Base-by-base conservation (phyloP, 371 early-diverging fungal genomes). In the Haplosporangium sp. region DNA sequence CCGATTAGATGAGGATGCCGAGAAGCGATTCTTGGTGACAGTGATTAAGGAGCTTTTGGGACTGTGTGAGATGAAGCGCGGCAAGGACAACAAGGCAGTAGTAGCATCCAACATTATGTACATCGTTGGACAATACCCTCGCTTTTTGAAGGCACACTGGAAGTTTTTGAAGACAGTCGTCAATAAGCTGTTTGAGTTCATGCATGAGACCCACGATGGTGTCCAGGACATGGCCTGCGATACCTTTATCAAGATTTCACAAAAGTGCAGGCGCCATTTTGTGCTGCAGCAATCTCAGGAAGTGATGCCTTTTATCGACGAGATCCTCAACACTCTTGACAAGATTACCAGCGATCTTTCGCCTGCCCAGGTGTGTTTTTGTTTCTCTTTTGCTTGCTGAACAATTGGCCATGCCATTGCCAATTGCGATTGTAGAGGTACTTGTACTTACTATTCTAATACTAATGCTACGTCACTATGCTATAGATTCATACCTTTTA, bases 161-260 rank as follows among this genome's bases (percentile, higher is more conserved):
- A 98, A 96, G 83, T 99, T 99, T 86, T 86, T 99, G 69, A 99
- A 98, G 90, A 98, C 99, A 0, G 99, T 99, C 20, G 95, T 99
- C 66, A 98, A 98, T 90, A 99, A 99, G 82, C 85, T 99, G 43
- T 99, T 99, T 84, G 99, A 99, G 86, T 99, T 99, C 85, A 99
- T 99, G 99, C 97, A 99, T 77, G 99, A 99, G 84, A 85, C 92
- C 6, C 98, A 99, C 74, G 99, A 99, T 85, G 99, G 99, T 86
- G 99, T 99, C n/a, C 98, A 98, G 82, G 99, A 99, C 83, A 99
- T 99, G 99, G 99, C 99, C 23, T 99, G 99, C 84, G 99, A 99
- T 83, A 99, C 99, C 6, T 99, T 99, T 82, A 96, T 98, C 71
- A 99, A 96, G 82, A 99, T 99, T 74, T 88, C 98, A 16, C 95